Conservation (phyloP, 1,139 yeast genomes). For the Diutina pseudorugosa region DNA sequence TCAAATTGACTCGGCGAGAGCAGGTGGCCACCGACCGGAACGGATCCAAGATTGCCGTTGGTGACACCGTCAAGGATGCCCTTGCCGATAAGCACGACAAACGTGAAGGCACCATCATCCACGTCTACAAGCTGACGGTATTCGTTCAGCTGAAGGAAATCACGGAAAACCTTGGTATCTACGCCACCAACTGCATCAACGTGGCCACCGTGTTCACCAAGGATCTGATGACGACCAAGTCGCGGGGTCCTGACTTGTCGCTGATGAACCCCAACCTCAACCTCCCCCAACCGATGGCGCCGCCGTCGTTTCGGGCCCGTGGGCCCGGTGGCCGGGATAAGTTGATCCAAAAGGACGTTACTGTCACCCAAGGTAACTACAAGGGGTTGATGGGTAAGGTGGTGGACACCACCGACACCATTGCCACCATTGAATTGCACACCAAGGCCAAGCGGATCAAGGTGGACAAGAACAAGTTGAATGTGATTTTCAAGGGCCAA, state of each 20-base stretch:
- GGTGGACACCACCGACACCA: conserved; percentile 83
- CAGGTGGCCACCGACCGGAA: conserved; percentile 79
- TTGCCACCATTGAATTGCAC: conserved; percentile 87
- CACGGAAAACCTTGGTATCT: conserved; percentile 82
- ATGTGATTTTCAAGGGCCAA: conserved; percentile 55
- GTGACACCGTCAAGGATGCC: conserved; percentile 82
- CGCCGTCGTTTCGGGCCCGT: conserved; percentile 17
- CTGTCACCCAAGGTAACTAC: conserved; percentile 81
- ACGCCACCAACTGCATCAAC: conserved; percentile 64
- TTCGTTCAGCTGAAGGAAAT: conserved; percentile 74
- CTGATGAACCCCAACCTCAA: conserved; percentile 80
- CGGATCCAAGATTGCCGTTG: conserved; percentile 77
- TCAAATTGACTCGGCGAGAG: conserved; percentile 50
- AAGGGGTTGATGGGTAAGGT: conserved; percentile 93
- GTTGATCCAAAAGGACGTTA: conserved; percentile 71
- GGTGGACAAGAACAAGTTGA: conserved; percentile 65
- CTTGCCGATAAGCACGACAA: conserved; percentile 49
- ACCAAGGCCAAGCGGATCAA: conserved; percentile 84
- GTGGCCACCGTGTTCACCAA: conserved; percentile 80
- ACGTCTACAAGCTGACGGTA: conserved; percentile 67
- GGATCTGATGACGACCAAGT: conserved; percentile 47
- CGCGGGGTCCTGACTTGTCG: conserved; percentile 54
- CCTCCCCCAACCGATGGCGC: conserved; percentile 19
- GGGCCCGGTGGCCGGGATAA: conserved; percentile 59
- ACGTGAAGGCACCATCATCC: conserved; percentile 69